A percentile compares a stretch with the other conserved stretches of the same genome.
Conservation (phyloP, 2,329 filamentous ascomycete genomes). For the Dendryphion nanum region DNA sequence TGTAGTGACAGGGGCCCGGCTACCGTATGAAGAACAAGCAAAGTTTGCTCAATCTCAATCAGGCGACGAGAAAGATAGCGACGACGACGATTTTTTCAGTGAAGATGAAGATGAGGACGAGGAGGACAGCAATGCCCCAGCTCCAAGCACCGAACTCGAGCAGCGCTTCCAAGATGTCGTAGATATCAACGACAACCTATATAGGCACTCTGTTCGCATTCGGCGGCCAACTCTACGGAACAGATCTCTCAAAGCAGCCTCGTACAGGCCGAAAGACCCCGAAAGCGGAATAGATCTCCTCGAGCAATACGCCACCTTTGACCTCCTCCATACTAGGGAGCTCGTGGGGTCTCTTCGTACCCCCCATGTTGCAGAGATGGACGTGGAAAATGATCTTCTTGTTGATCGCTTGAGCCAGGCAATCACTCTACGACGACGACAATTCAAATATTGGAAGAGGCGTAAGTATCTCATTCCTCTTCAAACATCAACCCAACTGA, state of each 20-base stretch:
- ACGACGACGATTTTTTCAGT: constrained; percentile 26
- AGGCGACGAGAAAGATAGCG: constrained; percentile 17
- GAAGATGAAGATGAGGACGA: constrained; percentile 29
- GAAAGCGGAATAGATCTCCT: constrained; percentile 37
- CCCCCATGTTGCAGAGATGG: constrained; percentile 6
- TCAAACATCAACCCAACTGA: too few relatives aligned
- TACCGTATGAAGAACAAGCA: constrained; percentile 34
- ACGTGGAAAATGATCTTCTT: constrained; percentile 20
- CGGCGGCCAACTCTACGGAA: constrained; percentile 32
- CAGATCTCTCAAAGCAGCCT: constrained; percentile 35
- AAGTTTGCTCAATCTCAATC: constrained; percentile 8
- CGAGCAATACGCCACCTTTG: constrained; percentile 28
- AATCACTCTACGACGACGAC: constrained; percentile 34
- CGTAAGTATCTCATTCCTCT: constrained; percentile 11
- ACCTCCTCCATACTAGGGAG: constrained; percentile 28
- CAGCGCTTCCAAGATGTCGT: constrained; percentile 37
- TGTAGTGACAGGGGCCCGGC: constrained; percentile 25
- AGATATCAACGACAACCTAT: constrained; percentile 38
- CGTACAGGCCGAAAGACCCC: constrained; percentile 33
- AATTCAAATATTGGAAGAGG: constrained; percentile 40
- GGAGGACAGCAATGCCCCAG: constrained; percentile 16
- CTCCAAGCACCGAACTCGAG: constrained; percentile 28
- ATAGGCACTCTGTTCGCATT: constrained; percentile 38
- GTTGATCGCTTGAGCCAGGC: constrained; percentile 24
- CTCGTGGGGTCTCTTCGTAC: constrained; percentile 24